Percentiles rank a stretch among this genome's conserved stretches.
phyloP scores from a whole-genome alignment of 345 rosid genomes.

The Ceriops decandra region DNA sequence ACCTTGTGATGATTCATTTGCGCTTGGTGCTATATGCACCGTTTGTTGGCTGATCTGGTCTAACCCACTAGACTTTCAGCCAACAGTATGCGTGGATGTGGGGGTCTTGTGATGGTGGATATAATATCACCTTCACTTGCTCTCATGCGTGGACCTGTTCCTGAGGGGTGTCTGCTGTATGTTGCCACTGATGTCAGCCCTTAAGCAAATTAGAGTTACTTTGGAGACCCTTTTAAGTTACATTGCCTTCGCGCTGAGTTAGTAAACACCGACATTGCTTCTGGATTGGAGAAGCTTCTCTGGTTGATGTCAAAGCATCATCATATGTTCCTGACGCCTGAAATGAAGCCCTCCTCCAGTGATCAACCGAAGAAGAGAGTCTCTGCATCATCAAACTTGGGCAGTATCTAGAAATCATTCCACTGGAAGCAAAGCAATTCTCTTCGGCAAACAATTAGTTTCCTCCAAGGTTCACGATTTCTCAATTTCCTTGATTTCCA shows the following conservation, averaged over 20 bases:
- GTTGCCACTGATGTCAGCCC: conserved; percentile 69
- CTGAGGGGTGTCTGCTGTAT: conserved; percentile 31
- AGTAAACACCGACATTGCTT: conserved; percentile 51
- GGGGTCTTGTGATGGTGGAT: conserved; percentile 78
- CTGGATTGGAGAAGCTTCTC: conserved; percentile 61
- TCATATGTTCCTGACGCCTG: conserved; percentile 94
- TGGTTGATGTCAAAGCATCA: conserved; percentile 70
- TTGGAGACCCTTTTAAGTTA: conserved; percentile 51
- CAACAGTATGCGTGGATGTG: conserved; percentile 65
- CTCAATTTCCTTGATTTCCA: conserved; percentile 31
- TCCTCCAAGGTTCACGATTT: conserved; percentile 26
- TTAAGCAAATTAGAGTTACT: conserved; percentile 53
- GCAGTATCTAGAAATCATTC: conserved; percentile 20
- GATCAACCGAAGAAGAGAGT: conserved; percentile 71
- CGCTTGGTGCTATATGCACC: conserved; percentile 63
- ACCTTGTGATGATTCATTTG: conserved; percentile 91
- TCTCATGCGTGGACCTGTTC: conserved; percentile 49
- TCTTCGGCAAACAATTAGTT: conserved; percentile 13
- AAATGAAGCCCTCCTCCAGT: conserved; percentile 75
- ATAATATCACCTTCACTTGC: conserved; percentile 72
- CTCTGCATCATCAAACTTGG: conserved; percentile 60
- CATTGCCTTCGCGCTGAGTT: conserved; percentile 69
- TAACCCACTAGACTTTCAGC: conserved; percentile 57
- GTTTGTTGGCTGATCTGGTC: conserved; percentile 50
- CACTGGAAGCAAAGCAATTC: conserved; percentile 20